phyloP scores from a whole-genome alignment of 768 basidiomycete species.

The Lentinus brumalis region DNA sequence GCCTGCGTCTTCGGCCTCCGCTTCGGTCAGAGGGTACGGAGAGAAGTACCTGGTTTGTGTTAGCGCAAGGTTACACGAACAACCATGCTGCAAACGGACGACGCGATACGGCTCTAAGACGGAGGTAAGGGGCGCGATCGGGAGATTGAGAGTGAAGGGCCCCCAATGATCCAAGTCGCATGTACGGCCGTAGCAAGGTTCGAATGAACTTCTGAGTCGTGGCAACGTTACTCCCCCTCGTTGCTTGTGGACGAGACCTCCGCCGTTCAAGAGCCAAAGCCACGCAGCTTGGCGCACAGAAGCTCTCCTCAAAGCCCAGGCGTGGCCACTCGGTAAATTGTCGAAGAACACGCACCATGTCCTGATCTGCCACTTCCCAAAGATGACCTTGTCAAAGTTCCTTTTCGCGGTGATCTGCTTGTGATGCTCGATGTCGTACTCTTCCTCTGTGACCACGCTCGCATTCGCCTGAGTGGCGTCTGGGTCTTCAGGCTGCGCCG shows the following conservation, averaged over 20 bases:
- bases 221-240: no score
- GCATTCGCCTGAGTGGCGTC: slow-evolving; percentile 18
- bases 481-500: slow-evolving; percentile 15
- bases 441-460: slow-evolving; percentile 60
- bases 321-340: neutral
- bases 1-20: slow-evolving; percentile 57
- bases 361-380: slow-evolving; percentile 84
- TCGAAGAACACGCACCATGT: slow-evolving; percentile 65
- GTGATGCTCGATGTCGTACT: slow-evolving; percentile 68
- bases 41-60: slow-evolving; percentile 78
- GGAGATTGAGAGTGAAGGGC: no score
- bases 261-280: neutral
- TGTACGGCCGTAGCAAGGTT: no score
- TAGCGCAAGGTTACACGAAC: neutral
- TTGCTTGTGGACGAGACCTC: no score
- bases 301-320: neutral
- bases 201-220: no score
- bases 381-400: slow-evolving; percentile 86
- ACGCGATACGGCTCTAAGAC: neutral
- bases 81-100: neutral
- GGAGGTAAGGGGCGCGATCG: neutral
- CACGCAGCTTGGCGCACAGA: neutral
- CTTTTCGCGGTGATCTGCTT: slow-evolving; percentile 67
- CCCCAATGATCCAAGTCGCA: no score
- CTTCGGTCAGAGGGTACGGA: slow-evolving; percentile 80